Evolutionary conservation across 495 filamentous ascomycete genomes (phyloP).

Genomic region (Friedmanniomyces simplex): DNA sequence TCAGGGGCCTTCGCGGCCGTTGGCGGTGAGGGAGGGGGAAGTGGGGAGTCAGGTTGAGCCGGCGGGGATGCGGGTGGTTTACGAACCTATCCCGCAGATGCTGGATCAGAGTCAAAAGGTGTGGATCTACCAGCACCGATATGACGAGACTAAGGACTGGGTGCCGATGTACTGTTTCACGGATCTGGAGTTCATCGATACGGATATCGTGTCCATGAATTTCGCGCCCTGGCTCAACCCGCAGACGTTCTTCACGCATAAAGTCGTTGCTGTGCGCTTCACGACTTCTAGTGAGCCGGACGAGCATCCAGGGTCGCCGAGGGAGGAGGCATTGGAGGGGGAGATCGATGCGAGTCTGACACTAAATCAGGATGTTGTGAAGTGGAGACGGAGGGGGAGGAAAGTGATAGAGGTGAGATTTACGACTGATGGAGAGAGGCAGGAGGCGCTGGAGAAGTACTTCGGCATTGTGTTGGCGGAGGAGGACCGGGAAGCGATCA

Average conservation of each 20-base stretch:
- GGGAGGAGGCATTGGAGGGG: constrained; percentile 2
- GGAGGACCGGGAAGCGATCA: constrained; percentile 42
- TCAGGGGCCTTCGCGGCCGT: constrained; percentile 45
- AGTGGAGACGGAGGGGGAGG: constrained; percentile 18
- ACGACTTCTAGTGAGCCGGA: constrained; percentile 1
- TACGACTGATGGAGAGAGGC: constrained; percentile 41
- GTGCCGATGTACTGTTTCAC: constrained; percentile 49
- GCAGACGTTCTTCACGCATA: constrained; percentile 34
- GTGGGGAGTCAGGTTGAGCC: not conserved
- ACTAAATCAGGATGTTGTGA: constrained; percentile 8
- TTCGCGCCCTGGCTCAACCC: constrained; percentile 5
- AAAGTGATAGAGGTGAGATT: constrained; percentile 42
- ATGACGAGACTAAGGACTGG: constrained; percentile 39
- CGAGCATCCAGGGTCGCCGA: not conserved
- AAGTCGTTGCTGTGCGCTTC: constrained; percentile 31
- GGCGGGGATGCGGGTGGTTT: not conserved
- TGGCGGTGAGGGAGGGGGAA: constrained; percentile 36
- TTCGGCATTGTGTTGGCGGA: constrained; percentile 46
- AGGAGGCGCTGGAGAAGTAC: constrained; percentile 41
- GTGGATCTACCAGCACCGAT: constrained; percentile 56
- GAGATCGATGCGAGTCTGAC: constrained; percentile 13
- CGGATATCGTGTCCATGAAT: constrained; percentile 3
- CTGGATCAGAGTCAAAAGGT: constrained; percentile 35
- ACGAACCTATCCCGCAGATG: constrained; percentile 35
- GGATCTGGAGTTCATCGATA: constrained; percentile 13